Percentiles rank a stretch among this genome's conserved stretches.
These are phyloP conservation scores for Pyrenophora teres DNA, from an alignment of 2,329 filamentous ascomycete genomes.

Conservation along the genomic window DNA sequence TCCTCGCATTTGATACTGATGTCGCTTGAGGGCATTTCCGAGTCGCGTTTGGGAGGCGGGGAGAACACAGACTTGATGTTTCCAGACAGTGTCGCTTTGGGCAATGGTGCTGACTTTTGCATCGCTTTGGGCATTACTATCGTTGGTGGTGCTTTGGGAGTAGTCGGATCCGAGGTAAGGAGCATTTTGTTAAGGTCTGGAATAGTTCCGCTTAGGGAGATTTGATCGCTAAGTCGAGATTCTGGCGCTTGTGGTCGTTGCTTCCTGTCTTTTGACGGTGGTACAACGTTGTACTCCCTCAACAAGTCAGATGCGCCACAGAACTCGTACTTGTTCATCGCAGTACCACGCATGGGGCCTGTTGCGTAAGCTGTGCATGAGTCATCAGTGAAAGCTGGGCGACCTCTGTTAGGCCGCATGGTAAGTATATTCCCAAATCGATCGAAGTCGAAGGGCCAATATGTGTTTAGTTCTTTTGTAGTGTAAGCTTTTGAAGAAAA, in stretches of 20 bases:
- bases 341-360: constrained; percentile 11
- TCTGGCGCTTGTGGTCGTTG: neutral
- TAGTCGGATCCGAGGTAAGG: too few relatives aligned
- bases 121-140: too few relatives aligned
- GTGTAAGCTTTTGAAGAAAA: constrained; percentile 36
- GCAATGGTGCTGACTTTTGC: too few relatives aligned
- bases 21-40: neutral
- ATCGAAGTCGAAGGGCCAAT: constrained; percentile 50
- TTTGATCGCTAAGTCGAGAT: neutral
- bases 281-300: too few relatives aligned
- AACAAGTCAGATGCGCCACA: neutral
- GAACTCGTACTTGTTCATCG: neutral
- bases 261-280: neutral
- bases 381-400: constrained; percentile 35
- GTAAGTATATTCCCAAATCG: constrained; percentile 36
- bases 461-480: constrained; percentile 23
- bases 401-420: constrained; percentile 46
- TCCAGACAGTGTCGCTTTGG: too few relatives aligned
- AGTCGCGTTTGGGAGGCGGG: too few relatives aligned
- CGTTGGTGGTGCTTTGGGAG: too few relatives aligned
- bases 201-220: neutral
- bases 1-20: neutral
- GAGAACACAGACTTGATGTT: too few relatives aligned
- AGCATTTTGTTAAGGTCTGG: neutral
- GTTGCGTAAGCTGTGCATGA: constrained; percentile 13